These are phyloP conservation scores for Parasarocladium wereldwijsianum DNA, from an alignment of 2,329 filamentous ascomycete genomes.

Conservation along the genomic window DNA sequence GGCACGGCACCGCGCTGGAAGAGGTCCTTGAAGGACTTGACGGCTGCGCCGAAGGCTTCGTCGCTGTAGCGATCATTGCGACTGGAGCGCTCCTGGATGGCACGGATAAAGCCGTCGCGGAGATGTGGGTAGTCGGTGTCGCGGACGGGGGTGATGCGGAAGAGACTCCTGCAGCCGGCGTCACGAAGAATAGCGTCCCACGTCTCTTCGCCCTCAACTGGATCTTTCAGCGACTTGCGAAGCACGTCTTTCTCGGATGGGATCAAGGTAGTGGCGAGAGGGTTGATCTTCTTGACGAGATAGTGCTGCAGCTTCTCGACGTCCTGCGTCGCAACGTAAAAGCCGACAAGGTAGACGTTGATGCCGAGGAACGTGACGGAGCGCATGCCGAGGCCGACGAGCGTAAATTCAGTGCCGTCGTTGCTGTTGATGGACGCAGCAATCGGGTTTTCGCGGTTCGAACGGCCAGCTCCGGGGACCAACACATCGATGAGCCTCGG, in stretches of 20 bases:
- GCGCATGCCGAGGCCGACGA: conserved; percentile 76
- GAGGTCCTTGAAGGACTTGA: conserved; percentile 66
- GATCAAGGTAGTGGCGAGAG: conserved; percentile 69
- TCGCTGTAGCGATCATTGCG: conserved; percentile 45
- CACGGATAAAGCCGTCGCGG: conserved; percentile 78
- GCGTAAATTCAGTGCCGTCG: conserved; percentile 57
- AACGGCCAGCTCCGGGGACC: conserved; percentile 15
- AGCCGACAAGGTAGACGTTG: conserved; percentile 86
- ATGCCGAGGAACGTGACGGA: conserved; percentile 82
- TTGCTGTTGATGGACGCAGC: conserved; percentile 22
- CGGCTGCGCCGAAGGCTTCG: conserved; percentile 59
- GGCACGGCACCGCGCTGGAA: conserved; percentile 71
- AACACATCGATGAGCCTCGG: conserved; percentile 57
- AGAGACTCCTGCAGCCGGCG: conserved; percentile 55
- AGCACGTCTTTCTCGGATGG: conserved; percentile 66
- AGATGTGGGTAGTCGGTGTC: conserved; percentile 92
- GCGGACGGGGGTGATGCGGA: conserved; percentile 77
- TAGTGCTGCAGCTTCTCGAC: conserved; percentile 66
- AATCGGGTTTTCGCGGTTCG: too few relatives aligned
- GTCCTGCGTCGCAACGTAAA: conserved; percentile 77
- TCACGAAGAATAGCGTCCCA: conserved; percentile 60
- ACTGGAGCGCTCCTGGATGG: conserved; percentile 60
- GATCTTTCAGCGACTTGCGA: conserved; percentile 53
- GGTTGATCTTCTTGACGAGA: conserved; percentile 62
- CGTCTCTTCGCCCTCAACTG: conserved; percentile 50